Evolutionary conservation across 1,284 basidiomycete genomes (phyloP).

Genomic region (Naganishia liquefaciens): DNA sequence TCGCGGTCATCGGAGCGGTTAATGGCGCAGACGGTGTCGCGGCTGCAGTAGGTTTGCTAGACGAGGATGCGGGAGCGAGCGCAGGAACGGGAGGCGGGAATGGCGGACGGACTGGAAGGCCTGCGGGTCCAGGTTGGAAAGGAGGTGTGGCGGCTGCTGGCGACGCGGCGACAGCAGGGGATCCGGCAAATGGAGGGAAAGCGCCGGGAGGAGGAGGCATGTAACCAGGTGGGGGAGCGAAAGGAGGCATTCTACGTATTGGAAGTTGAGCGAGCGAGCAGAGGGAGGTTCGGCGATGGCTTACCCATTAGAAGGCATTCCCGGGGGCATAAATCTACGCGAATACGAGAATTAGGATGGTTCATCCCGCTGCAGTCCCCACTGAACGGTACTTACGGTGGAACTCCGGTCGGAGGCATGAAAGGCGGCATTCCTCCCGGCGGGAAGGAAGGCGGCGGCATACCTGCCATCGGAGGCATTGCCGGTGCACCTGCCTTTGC

Average conservation of each 20-base stretch:
- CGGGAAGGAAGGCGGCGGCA: slow-evolving; percentile 51
- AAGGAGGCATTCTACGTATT: slow-evolving; percentile 37
- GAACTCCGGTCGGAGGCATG: slow-evolving; percentile 35
- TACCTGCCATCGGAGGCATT: slow-evolving; percentile 45
- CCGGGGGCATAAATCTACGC: slow-evolving; percentile 16
- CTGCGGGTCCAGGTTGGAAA: slow-evolving; percentile 36
- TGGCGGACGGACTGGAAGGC: slow-evolving; percentile 39
- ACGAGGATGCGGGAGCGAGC: not conserved
- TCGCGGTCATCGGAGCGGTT: slow-evolving; percentile 27
- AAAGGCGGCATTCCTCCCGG: slow-evolving; percentile 42
- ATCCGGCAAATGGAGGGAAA: slow-evolving; percentile 36
- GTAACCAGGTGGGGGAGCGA: slow-evolving; percentile 39
- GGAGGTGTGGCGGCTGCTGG: slow-evolving; percentile 37
- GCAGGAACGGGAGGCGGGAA: slow-evolving; percentile 15
- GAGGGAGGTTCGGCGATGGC: not conserved
- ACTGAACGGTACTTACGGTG: slow-evolving; percentile 2
- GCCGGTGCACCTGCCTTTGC: slow-evolving; percentile 54
- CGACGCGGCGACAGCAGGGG: slow-evolving; percentile 37
- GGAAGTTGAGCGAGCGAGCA: slow-evolving; percentile 30
- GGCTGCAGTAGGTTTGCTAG: slow-evolving; percentile 21
- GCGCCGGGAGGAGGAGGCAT: slow-evolving; percentile 37
- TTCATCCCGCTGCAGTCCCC: too few relatives aligned
- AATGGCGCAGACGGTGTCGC: not conserved
- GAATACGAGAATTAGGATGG: not conserved
- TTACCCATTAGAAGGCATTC: slow-evolving; percentile 17